Evolutionary conservation across 192 early-diverging fungal species (phyloP).

Genomic region (Cetraspora pellucida): DNA sequence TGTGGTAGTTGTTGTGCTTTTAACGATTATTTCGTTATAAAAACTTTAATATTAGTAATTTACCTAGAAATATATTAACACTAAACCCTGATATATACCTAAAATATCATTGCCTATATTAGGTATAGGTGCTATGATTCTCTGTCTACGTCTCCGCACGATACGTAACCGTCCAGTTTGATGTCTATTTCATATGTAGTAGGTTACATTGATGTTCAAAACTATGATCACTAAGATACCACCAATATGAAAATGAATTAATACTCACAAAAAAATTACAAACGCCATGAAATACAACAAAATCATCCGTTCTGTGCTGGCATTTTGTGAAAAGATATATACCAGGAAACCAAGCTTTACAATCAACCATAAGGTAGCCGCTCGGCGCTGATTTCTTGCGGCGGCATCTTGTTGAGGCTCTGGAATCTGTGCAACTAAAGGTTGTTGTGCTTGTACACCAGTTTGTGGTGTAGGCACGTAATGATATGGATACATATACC

Average conservation of each 20-base stretch:
- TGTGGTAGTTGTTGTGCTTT: slow-evolving; percentile 31
- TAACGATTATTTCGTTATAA: not conserved
- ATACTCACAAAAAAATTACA: slow-evolving; percentile 57
- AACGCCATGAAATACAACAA: slow-evolving; percentile 58
- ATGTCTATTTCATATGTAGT: slow-evolving; percentile 35
- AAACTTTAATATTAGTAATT: no score
- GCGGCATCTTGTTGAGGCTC: slow-evolving; percentile 34
- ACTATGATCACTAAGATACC: not conserved
- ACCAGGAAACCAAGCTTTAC: slow-evolving; percentile 63
- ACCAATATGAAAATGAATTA: not conserved
- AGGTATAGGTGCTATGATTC: not conserved
- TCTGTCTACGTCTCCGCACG: slow-evolving; percentile 40
- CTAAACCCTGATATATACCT: no score
- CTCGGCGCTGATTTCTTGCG: slow-evolving; percentile 45
- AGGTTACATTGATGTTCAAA: not conserved
- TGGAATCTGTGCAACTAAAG: slow-evolving; percentile 3
- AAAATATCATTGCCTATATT: not conserved
- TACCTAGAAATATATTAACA: not conserved
- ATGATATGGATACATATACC: slow-evolving; percentile 28
- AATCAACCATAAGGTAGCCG: slow-evolving; percentile 57
- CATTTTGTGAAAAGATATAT: slow-evolving; percentile 65
- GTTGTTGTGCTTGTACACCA: slow-evolving; percentile 23
- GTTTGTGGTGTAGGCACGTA: slow-evolving; percentile 2
- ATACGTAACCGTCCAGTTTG: slow-evolving; percentile 59
- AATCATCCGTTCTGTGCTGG: slow-evolving; percentile 58